Evolutionary conservation across 208 protist genomes (phyloP).

Genomic region (Trypanosoma grayi): DNA sequence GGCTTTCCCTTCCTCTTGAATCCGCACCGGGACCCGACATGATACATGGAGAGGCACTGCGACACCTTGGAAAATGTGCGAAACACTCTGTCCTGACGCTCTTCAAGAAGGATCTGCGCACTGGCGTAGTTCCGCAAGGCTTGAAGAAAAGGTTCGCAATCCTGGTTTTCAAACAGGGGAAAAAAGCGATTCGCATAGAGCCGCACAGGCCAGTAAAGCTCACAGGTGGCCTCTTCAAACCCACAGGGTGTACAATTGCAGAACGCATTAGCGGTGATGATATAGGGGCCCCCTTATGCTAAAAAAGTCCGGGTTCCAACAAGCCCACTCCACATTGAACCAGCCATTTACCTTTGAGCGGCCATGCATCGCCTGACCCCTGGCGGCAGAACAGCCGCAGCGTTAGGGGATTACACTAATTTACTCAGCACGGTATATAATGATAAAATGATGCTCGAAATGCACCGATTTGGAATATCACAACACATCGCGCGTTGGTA

Average conservation of each 20-base stretch:
- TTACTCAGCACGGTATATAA: conserved; percentile 8
- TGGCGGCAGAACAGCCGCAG: not conserved
- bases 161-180: conserved; percentile 29
- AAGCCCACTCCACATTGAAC: conserved; percentile 16
- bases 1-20: not conserved
- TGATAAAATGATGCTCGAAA: not conserved
- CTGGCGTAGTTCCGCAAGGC: conserved; percentile 8
- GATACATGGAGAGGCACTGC: conserved; percentile 3
- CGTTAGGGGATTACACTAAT: conserved; percentile 6
- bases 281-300: conserved; percentile 1
- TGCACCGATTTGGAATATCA: not conserved
- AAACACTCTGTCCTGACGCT: conserved; percentile 4
- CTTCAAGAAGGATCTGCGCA: conserved; percentile 24
- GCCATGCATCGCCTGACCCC: not conserved
- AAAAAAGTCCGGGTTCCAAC: conserved; percentile 22
- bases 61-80: not conserved
- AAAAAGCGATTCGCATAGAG: conserved; percentile 3
- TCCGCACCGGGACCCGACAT: not conserved
- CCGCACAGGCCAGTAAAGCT: conserved; percentile 28
- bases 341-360: conserved; percentile 6
- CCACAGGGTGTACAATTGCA: conserved; percentile 21
- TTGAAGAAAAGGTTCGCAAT: conserved; percentile 27
- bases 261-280: conserved; percentile 10
- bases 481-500: not conserved
- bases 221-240: conserved; percentile 16